These are phyloP conservation scores for Hyaloperonospora brassicae DNA, from an alignment of 352 stramenopile species.

Conservation along the genomic window DNA sequence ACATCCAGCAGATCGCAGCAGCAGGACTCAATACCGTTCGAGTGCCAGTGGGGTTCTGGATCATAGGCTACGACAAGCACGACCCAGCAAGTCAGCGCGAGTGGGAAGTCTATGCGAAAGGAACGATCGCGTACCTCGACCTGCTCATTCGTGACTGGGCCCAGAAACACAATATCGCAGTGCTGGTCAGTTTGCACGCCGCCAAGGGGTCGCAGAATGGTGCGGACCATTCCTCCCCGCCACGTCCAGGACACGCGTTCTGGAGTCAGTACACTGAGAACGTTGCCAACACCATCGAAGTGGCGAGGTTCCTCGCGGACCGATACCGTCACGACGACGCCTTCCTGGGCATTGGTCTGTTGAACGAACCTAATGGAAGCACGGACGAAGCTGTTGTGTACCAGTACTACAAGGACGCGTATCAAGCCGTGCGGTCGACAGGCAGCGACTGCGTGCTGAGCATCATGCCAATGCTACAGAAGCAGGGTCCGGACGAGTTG, in stretches of 20 bases:
- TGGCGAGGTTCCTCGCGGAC: constrained; percentile 42
- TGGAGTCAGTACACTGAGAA: constrained; percentile 64
- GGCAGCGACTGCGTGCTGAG: constrained; percentile 63
- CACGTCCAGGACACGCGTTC: constrained; percentile 30
- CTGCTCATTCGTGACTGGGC: constrained; percentile 39
- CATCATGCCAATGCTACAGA: constrained; percentile 48
- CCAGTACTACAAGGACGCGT: constrained; percentile 69
- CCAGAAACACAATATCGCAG: constrained; percentile 41
- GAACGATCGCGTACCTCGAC: constrained; percentile 39
- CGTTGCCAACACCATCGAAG: constrained; percentile 44
- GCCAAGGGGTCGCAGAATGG: constrained; percentile 54
- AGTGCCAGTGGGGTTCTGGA: constrained; percentile 56
- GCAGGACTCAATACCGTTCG: constrained; percentile 50
- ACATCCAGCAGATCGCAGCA: constrained; percentile 39
- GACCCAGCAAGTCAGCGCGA: constrained; percentile 27
- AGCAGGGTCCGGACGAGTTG: constrained; percentile 52
- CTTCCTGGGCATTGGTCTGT: constrained; percentile 61
- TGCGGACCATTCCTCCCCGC: constrained; percentile 30
- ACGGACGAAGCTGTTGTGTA: constrained; percentile 47
- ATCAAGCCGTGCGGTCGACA: constrained; percentile 42
- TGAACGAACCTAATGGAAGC: constrained; percentile 56
- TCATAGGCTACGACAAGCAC: constrained; percentile 34
- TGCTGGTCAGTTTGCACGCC: constrained; percentile 44
- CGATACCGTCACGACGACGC: constrained; percentile 57
- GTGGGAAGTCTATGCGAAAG: constrained; percentile 33